Percentiles rank a stretch among this genome's conserved stretches.
Evolutionary conservation across 805 yeast genomes (phyloP).

Genomic region (Candida maesae): DNA sequence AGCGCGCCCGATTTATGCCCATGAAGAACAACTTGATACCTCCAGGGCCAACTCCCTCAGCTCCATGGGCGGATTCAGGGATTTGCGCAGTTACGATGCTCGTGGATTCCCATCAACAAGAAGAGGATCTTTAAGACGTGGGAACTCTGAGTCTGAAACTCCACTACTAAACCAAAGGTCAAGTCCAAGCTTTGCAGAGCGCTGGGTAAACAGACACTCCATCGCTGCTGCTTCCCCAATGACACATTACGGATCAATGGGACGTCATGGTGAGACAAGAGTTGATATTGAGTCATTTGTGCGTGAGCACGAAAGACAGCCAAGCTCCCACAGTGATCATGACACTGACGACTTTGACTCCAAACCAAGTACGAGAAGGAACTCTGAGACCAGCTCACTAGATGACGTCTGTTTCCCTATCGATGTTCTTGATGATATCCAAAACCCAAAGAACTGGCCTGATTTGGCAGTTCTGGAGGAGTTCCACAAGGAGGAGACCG

Average conservation of each 20-base stretch:
- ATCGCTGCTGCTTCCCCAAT: neutral
- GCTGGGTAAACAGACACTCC: constrained; percentile 26
- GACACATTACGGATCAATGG: constrained; percentile 3
- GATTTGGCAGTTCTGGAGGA: constrained; percentile 74
- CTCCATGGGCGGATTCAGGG: constrained; percentile 13
- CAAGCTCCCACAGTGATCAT: constrained; percentile 5
- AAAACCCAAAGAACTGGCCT: constrained; percentile 62
- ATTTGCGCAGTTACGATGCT: constrained; percentile 17
- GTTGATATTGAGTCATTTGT: constrained; percentile 11
- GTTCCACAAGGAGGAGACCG: constrained; percentile 67
- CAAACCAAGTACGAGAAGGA: constrained; percentile 38
- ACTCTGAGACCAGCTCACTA: constrained; percentile 62
- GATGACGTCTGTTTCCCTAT: constrained; percentile 93
- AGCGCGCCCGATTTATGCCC: constrained; percentile 2
- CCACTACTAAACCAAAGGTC: constrained; percentile 7
- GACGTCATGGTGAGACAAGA: constrained; percentile 4
- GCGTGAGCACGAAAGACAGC: constrained; percentile 1
- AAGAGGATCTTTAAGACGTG: constrained; percentile 6
- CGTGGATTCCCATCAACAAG: constrained; percentile 9
- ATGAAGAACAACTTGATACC: constrained; percentile 2
- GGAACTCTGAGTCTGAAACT: neutral
- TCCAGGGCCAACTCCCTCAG: constrained; percentile 11
- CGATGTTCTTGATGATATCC: constrained; percentile 23
- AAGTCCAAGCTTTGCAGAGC: constrained; percentile 26
- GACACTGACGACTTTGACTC: constrained; percentile 33